These are phyloP conservation scores for Rhodotorula kratochvilovae DNA, from an alignment of 768 basidiomycete genomes.

Conservation along the genomic window DNA sequence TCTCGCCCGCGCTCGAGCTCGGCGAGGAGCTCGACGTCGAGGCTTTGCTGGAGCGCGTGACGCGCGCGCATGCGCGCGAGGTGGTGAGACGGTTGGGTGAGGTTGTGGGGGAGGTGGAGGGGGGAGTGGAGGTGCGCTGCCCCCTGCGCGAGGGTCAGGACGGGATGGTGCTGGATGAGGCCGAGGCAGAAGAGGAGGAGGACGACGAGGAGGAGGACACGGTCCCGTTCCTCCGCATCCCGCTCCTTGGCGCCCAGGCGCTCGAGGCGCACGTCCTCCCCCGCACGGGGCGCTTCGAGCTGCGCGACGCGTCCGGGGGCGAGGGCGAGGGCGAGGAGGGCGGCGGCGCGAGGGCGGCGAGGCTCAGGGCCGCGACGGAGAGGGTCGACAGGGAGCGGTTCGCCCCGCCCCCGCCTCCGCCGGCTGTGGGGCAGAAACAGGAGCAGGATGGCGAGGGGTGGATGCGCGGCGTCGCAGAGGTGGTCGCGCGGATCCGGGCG, in stretches of 20 bases:
- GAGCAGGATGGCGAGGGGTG: conserved; percentile 1
- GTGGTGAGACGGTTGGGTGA: not conserved
- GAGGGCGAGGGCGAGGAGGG: not conserved
- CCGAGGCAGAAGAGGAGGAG: not conserved
- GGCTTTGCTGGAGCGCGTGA: conserved; percentile 4
- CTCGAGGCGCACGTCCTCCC: conserved; percentile 1
- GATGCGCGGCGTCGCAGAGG: conserved; percentile 20
- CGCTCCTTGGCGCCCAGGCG: conserved; percentile 7
- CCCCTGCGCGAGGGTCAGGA: too few species aligned
- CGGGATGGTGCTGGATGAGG: too few species aligned
- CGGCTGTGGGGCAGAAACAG: not conserved
- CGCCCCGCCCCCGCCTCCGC: not conserved
- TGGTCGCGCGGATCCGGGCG: conserved; percentile 15
- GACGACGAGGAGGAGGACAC: not conserved
- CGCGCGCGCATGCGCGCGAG: conserved; percentile 2
- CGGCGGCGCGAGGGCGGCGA: not conserved
- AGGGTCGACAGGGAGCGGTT: conserved; percentile 1
- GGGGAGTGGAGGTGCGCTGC: not conserved
- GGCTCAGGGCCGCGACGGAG: not conserved
- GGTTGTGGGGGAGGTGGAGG: not conserved
- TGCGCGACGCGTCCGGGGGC: not conserved
- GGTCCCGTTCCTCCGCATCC: conserved; percentile 9
- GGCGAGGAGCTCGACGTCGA: conserved; percentile 17
- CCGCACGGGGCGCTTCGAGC: conserved; percentile 15
- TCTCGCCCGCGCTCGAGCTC: not conserved